Conservation (phyloP, 768 basidiomycete genomes). For the Nidularia pulvinata region DNA sequence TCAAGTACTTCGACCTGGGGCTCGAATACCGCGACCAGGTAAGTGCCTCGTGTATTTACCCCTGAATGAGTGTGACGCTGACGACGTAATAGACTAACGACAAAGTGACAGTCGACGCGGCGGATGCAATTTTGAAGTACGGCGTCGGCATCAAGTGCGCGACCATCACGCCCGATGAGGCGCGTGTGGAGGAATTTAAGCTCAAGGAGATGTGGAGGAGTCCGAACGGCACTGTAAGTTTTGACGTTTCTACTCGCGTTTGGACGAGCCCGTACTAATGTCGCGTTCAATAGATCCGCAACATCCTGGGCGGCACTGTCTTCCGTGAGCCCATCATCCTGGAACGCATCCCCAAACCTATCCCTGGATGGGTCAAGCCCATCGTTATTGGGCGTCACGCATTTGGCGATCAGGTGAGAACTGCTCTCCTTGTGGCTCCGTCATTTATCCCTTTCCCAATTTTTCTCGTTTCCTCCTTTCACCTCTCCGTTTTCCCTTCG, state of each 20-base stretch:
- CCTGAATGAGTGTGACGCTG: background rate
- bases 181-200: slow-evolving; percentile 94
- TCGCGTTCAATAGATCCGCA: slow-evolving; percentile 67
- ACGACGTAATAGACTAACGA: slow-evolving; percentile 74
- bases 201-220: slow-evolving; percentile 99
- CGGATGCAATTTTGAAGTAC: slow-evolving; percentile 93
- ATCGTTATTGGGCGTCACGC: slow-evolving; percentile 98
- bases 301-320: slow-evolving; percentile 97
- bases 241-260: slow-evolving; percentile 3
- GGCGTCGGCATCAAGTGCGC: slow-evolving; percentile 99
- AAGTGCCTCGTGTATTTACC: slow-evolving; percentile 10
- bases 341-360: slow-evolving; percentile 84
- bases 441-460: too few relatives aligned
- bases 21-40: slow-evolving; percentile 91
- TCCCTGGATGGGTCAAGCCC: slow-evolving; percentile 97
- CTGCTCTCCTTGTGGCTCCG: too few relatives aligned
- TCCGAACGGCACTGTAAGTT: slow-evolving; percentile 88
- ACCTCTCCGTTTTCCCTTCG: too few relatives aligned
- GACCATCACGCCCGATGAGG: slow-evolving; percentile 98
- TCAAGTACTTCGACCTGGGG: slow-evolving; percentile 99
- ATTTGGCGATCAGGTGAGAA: slow-evolving; percentile 86
- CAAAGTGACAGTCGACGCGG: slow-evolving; percentile 89
- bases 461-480: too few relatives aligned
- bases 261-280: slow-evolving; percentile 1
- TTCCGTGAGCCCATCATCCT: slow-evolving; percentile 99